Conservation (phyloP, 768 basidiomycete species). For the Pisolithus tinctorius region DNA sequence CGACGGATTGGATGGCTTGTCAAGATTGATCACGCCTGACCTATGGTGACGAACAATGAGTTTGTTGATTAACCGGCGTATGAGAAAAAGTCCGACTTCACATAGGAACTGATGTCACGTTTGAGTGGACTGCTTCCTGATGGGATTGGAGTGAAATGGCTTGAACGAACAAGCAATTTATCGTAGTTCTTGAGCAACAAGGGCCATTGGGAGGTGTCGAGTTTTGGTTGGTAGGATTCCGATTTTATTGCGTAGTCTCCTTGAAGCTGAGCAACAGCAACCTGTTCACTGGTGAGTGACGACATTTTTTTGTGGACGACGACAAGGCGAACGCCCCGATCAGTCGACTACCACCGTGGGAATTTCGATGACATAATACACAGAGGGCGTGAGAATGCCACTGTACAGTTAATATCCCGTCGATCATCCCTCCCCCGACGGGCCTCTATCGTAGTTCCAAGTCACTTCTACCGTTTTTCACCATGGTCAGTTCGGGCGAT, state of each 20-base stretch:
- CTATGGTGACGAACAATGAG: constrained; percentile 33
- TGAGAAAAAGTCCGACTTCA: constrained; percentile 53
- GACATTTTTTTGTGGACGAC: constrained; percentile 2
- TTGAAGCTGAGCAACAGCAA: constrained; percentile 65
- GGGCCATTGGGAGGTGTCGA: constrained; percentile 98
- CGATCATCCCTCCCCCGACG: constrained; percentile 11
- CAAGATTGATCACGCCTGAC: constrained; percentile 97
- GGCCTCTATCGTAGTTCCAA: constrained; percentile 1
- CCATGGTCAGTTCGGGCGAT: constrained; percentile 70
- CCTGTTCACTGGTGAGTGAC: constrained; percentile 54
- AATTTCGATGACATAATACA: no score
- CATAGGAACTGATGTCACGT: constrained; percentile 85
- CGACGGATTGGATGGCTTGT: constrained; percentile 98
- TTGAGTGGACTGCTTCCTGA: constrained; percentile 91
- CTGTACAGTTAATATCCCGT: constrained; percentile 46
- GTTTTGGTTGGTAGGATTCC: constrained; percentile 60
- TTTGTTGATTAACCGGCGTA: neutral
- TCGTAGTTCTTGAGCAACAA: constrained; percentile 98
- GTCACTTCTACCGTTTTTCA: constrained; percentile 30
- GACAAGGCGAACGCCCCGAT: neutral
- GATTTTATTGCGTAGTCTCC: constrained; percentile 82
- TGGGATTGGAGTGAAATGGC: constrained; percentile 97
- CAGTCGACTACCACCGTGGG: constrained; percentile 1
- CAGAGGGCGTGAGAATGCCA: constrained; percentile 7
- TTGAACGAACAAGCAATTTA: constrained; percentile 88